Base-by-base conservation (phyloP, 371 early-diverging fungal species). In the Syncephalastrum contaminatum region DNA sequence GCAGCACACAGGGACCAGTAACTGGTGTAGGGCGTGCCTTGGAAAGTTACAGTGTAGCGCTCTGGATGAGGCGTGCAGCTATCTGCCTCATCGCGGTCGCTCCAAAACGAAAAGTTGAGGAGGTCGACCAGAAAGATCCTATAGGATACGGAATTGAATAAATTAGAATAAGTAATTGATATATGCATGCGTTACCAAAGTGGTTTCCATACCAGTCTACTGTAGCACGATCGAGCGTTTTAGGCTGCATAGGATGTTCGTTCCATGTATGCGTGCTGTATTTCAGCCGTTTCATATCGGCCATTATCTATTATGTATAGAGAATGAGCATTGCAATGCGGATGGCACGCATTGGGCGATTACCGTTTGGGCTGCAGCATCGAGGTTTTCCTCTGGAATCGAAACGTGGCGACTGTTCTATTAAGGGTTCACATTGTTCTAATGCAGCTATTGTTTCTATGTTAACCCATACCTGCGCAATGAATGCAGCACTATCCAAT, bases 91-190 rank as follows among this genome's bases (percentile, higher is more conserved):
- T 82, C 83, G 19, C 77, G 50, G 51, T 88, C 85, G 39, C 86
- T 78, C 92, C 92, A 95, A 60, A 95, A 95, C n/a, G 92, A 93
- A 66, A 93, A 95, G 69, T 95, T 95, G 19, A 94, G 74, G 12
- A 86, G 64, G 62, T 95, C 95, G 0, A 92, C 83, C 16, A 94
- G 54, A 51, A 95, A 93, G 24, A 94, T 92, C 92, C 89, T 82
- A 50, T 18, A 52, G 36, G 36, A 30, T 30, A 30, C 55, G 69
- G 63, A 82, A 43, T 78, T 69, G 12, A 75, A 66, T 18, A 77
- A 74, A 6, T 40, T 41, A n/a, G 18, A 21, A 13, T 36, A 43
- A 2, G 39, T 18, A 15, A 4, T 40, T 20, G 10, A 1, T 52
- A 18, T 39, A 36, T 24, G 16, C 24, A 25, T 30, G 24, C 44